Base-by-base conservation (phyloP, 352 stramenopile genomes). In the Phytopythium helicoides region DNA sequence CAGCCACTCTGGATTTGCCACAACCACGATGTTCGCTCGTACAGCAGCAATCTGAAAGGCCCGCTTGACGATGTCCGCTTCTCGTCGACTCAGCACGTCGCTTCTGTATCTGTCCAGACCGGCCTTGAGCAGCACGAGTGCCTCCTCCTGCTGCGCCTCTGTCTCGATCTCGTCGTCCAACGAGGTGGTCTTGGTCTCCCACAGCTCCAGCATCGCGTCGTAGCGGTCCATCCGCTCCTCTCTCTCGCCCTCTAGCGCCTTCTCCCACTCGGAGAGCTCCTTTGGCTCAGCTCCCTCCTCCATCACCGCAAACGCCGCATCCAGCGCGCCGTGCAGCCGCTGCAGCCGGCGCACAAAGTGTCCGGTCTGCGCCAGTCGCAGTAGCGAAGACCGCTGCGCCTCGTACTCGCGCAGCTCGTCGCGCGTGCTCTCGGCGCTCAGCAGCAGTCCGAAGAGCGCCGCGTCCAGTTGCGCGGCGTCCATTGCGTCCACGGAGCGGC, bases 1-100 rank as follows among this genome's bases (percentile, higher is more conserved):
- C 7, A 49, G 37, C 44, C 44, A 49, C 23, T 49, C 44, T 6
- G 44, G 44, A 0, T 38, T 16, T n/a, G 44, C n/a, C 44, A 49
- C 15, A 2, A 49, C 44, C 16, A 22, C 44, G 3, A 11, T 6
- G 25, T n/a, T 37, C 15, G 12, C 21, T 16, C 5, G 44, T 9
- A 26, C 8, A 3, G 44, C 26, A 18, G 37, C 44, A n/a, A 23
- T 3, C 6, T 49, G 6, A 28, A 49, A 36, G 25, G 44, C 44
- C 4, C 8, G 2, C 44, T 21, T 15, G 25, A 18, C 37, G 4
- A 38, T n/a, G 12, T n/a, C 1, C 5, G 37, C 15, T 28, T 49
- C 44, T 7, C 25, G 44, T 6, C 16, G 7, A 3, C 25, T 49
- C 44, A 49, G 44, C 25, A 25, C 44, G 23, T 49, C 41, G 5